Evolutionary conservation across 495 filamentous ascomycete genomes (phyloP), one percentile per base, ranked within the genome.

Genomic region (Lasiosphaeria miniovina): DNA sequence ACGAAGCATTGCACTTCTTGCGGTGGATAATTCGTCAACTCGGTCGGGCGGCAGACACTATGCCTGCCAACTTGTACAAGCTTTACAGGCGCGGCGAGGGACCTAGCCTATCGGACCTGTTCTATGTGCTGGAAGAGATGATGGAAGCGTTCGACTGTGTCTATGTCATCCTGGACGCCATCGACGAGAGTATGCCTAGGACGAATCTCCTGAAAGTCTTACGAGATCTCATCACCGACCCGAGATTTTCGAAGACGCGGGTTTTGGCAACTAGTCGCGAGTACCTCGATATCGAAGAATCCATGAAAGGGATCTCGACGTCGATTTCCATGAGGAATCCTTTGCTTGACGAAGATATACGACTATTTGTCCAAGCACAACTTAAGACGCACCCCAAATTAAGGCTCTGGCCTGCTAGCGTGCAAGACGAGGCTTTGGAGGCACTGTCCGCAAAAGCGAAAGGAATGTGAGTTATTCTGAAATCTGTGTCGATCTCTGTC

Each of bases 241-340:
- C 17, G 8, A 46, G 65, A 38, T 76, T 78, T 48, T 15, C 59
- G 0, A 73, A 72, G 31, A 59, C 80, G 6, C 68, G 65, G 3
- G 36, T 79, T 4, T 49, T 80, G 11, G 72, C 67, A 36, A 77
- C 77, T 3, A 80, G 79, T 55, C 70, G 79, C 10, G 66, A 74
- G 31, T 76, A 82, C 36, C 38, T 52, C 10, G 79, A 80, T 52
- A 80, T 81, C 24, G 65, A 67, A 50, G 45, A 55, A 1, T 15
- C 14, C 11, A 49, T 71, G 56, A 60, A 50, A 11, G 53, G 24
- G 4, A 56, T 63, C 32, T 61, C 61, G 12, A 43, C 38, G 1
- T 36, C 55, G 4, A 43, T 66, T 7, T 63, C 58, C 4, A 66
- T 66, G 64, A 15, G 4, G 6, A 66, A 63, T 40, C 5, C 11